Base-by-base conservation (phyloP, 176 grass and related monocot species). In the Bothriochloa decipiens region DNA sequence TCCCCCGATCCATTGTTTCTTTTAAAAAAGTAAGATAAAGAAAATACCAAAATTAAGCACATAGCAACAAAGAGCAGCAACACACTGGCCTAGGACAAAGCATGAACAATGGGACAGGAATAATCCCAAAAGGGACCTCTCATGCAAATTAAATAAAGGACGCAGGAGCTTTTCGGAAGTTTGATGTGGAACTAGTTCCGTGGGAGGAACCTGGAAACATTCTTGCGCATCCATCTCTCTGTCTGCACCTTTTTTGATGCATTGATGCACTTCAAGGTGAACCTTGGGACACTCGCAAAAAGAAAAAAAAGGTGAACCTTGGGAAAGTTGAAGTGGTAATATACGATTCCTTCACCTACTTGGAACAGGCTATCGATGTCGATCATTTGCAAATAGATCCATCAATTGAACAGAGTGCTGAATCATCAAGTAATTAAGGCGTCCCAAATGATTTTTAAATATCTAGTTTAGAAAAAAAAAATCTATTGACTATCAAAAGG, bases 151-250 rank as follows among this genome's bases (percentile, higher is more conserved):
- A 68, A 79, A 55, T 84, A 74, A 79, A 40, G 50, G 60, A 62
- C 58, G 60, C 40, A 72, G 28, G 13, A 73, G 6, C 79, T 72
- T 25, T 58, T 58, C 3, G 55, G 11, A 78, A 82, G 65, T 25
- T 70, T 81, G 83, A 77, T 66, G 43, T 66, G 45, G 78, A 86
- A 26, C 63, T 89, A 86, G 65, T 82, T 81, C 83, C 47, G 2
- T 7, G 8, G 68, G 40, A 85, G 77, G 72, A 89, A 89, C 83
- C 32, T 65, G 32, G 64, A 81, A 81, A 75, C 42, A 81, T 81
- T 85, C 71, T 42, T 70, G 32, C 82, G 68, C 58, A 81, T 74
- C 50, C 50, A 62, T 61, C 29, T 45, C 25, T 60, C 46, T 74
- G 10, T 75, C 7, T 22, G 28, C 57, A 45, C 72, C 35, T 26